Base-by-base conservation (phyloP, 1,284 basidiomycete species). In the Agroathelia rolfsii region DNA sequence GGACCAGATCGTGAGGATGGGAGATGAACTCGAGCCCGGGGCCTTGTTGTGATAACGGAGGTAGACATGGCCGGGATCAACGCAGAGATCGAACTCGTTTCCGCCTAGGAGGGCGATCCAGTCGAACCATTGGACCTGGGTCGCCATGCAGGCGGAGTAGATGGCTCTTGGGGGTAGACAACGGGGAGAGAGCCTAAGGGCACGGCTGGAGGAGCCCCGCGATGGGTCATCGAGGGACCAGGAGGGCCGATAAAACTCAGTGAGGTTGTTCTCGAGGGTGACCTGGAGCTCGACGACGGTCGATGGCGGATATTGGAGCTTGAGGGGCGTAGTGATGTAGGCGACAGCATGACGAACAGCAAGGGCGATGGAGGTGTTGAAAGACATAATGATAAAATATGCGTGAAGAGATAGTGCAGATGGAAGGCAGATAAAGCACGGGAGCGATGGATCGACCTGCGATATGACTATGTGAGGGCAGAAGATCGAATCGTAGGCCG, bases 21-120 rank as follows among this genome's bases (percentile, higher is more conserved):
- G 50, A n/a, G n/a, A n/a, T n/a, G n/a, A n/a, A n/a, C n/a, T n/a
- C 40, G 53, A 48, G 32, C 53, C 58, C 8, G 46, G 40, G 20
- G 52, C 53, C 46, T 53, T 58, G 37, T 49, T 59, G 37, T 61
- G 63, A 49, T 69, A 63, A 40, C 76, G 76, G 40, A 81, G 56
- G 36, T 73, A 76, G 42, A 86, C 69, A 50, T 67, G 72, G 36
- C 79, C 81, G 37, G 82, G 82, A 52, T 84, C 77, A 44, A 83
- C 69, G 54, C 79, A 76, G 39, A 86, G 68, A 53, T 85, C 81
- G 46, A 85, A 76, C 54, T 80, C 77, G 36, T 61, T 55, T 42
- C 69, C 66, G 6, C 81, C 79, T 34, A 85, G 69, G 34, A 67
- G 59, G 28, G 64, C 46, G 32, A 82, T 77, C 81, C 81, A 85